phyloP scores from a whole-genome alignment of 805 yeast genomes.

The Candida peoriensis region DNA sequence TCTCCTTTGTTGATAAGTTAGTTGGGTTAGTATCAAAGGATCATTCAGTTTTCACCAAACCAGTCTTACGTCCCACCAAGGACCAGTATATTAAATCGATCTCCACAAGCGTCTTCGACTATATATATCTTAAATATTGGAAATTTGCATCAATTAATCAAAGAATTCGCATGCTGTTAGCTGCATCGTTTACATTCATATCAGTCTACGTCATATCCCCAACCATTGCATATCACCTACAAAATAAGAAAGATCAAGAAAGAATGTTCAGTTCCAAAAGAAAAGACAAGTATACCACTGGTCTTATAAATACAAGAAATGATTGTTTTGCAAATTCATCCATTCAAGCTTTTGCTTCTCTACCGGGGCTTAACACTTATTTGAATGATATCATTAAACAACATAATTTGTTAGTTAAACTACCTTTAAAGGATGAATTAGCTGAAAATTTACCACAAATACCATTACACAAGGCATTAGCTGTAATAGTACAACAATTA shows the following conservation, averaged over 20 bases:
- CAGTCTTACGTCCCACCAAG: slow-evolving; percentile 6
- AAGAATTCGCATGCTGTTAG: slow-evolving; percentile 20
- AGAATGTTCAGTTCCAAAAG: slow-evolving; percentile 40
- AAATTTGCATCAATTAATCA: slow-evolving; percentile 9
- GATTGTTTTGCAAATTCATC: slow-evolving; percentile 93
- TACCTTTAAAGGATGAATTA: slow-evolving; percentile 8
- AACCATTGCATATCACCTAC: slow-evolving; percentile 16
- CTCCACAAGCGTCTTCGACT: slow-evolving; percentile 11
- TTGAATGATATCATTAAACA: slow-evolving; percentile 33
- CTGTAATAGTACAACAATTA: slow-evolving; percentile 46
- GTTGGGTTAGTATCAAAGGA: background rate
- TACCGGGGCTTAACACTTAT: slow-evolving; percentile 56
- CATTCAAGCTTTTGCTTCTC: slow-evolving; percentile 68
- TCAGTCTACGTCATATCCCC: slow-evolving; percentile 30
- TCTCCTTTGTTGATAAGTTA: background rate
- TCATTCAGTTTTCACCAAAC: background rate
- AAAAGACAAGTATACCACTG: slow-evolving; percentile 74
- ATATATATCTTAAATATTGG: slow-evolving; percentile 20
- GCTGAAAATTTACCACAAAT: slow-evolving; percentile 31
- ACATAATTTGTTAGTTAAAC: slow-evolving; percentile 10
- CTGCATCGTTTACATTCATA: slow-evolving; percentile 17
- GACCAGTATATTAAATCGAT: slow-evolving; percentile 12
- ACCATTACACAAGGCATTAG: slow-evolving; percentile 54
- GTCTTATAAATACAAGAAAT: slow-evolving; percentile 73
- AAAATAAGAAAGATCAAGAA: slow-evolving; percentile 16